phyloP scores from a whole-genome alignment of 2,329 filamentous ascomycete genomes.

The Microcera coccophila region DNA sequence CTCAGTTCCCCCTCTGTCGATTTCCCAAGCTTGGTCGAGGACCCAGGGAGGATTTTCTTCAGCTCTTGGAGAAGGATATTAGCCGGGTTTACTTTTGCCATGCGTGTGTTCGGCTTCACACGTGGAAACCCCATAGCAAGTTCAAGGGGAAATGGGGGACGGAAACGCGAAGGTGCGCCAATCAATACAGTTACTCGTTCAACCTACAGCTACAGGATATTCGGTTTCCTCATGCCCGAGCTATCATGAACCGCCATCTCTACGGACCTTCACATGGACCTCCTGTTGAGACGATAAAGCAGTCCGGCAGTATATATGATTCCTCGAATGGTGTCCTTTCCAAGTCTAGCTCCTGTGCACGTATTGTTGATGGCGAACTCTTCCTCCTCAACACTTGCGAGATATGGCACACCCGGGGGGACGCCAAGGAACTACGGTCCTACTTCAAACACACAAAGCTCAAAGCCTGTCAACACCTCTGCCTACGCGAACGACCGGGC shows the following conservation, averaged over 20 bases:
- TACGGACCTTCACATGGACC: background rate
- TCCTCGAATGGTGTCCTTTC: background rate
- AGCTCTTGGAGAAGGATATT: background rate
- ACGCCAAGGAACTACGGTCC: background rate
- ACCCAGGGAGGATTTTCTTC: background rate
- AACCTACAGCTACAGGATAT: background rate
- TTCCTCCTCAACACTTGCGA: background rate
- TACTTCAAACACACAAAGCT: background rate
- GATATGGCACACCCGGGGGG: background rate
- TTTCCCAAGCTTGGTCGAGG: background rate
- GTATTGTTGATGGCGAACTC: background rate
- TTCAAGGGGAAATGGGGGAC: too few species aligned
- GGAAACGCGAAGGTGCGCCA: background rate
- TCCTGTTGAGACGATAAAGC: background rate
- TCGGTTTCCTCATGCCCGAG: background rate
- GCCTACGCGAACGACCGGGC: too few species aligned
- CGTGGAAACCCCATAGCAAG: background rate
- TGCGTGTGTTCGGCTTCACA: background rate
- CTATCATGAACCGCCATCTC: background rate
- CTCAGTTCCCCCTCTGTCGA: too few species aligned
- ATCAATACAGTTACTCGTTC: background rate
- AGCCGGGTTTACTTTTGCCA: background rate
- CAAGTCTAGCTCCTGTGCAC: background rate
- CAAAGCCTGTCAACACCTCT: background rate
- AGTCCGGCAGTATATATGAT: background rate